Evolutionary conservation across 2,329 filamentous ascomycete genomes (phyloP).

Genomic region (Ceratocystis eucalypticola): DNA sequence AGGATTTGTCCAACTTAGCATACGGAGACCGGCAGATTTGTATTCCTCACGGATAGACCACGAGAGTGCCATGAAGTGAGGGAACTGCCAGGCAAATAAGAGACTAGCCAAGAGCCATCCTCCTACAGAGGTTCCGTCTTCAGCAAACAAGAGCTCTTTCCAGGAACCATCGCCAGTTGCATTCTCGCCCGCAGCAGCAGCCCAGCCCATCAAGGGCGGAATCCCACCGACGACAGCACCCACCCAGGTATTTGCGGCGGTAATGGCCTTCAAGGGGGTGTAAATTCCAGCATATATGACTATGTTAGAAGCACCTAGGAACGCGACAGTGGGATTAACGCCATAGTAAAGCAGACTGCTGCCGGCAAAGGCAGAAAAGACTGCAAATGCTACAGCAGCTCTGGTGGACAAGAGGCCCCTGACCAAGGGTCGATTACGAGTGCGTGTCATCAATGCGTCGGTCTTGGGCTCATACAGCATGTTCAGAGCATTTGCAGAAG

Average conservation of each 20-base stretch:
- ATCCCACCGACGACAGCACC: constrained; percentile 88
- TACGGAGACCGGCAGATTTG: constrained; percentile 50
- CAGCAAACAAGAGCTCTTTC: constrained; percentile 60
- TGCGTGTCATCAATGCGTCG: constrained; percentile 88
- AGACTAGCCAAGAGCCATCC: constrained; percentile 80
- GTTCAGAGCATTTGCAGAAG: constrained; percentile 85
- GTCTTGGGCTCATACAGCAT: constrained; percentile 91
- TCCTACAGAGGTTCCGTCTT: constrained; percentile 49
- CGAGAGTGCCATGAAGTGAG: constrained; percentile 90
- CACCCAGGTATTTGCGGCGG: constrained; percentile 84
- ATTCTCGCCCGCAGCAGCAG: constrained; percentile 78
- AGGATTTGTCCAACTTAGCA: constrained; percentile 80
- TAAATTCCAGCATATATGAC: constrained; percentile 81
- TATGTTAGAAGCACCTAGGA: constrained; percentile 74
- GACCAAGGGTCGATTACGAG: constrained; percentile 77
- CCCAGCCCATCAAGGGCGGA: constrained; percentile 95
- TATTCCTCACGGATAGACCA: constrained; percentile 88
- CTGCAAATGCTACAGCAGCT: constrained; percentile 64
- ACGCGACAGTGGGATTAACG: constrained; percentile 86
- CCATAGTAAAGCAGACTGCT: constrained; percentile 67
- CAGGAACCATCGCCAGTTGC: constrained; percentile 63
- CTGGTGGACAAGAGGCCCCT: constrained; percentile 60
- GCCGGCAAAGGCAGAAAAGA: constrained; percentile 56
- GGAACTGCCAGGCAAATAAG: constrained; percentile 93
- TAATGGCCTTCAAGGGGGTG: constrained; percentile 80